A percentile compares a stretch with the other conserved stretches of the same genome.
Evolutionary conservation across 139 green algal genomes (phyloP).

Genomic region (Eudorina sp.): DNA sequence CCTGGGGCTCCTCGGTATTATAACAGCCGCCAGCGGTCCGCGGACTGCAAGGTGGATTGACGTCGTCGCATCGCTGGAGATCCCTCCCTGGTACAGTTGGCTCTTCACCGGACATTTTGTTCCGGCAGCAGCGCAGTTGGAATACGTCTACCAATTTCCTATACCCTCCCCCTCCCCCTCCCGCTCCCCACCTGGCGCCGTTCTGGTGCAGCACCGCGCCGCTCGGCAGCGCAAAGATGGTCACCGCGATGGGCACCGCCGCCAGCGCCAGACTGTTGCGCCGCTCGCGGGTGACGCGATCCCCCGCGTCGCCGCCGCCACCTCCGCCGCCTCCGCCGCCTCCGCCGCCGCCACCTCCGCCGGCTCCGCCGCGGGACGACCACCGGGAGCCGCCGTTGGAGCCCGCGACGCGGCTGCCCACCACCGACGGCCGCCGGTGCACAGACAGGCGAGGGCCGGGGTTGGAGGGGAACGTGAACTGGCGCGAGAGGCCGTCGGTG

Average conservation of each 20-base stretch:
- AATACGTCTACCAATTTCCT: too few relatives aligned
- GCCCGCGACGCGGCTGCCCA: not conserved
- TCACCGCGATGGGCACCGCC: not conserved
- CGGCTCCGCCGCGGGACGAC: not conserved
- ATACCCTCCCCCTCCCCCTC: not conserved
- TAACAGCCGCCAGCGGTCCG: not conserved
- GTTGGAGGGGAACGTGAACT: not conserved
- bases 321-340: not conserved
- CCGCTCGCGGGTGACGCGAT: not conserved
- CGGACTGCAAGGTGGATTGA: too few relatives aligned
- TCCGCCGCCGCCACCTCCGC: not conserved
- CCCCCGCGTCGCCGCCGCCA: not conserved
- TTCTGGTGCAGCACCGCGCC: conserved; percentile 8
- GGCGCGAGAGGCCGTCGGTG: not conserved
- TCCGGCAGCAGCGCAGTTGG: too few relatives aligned
- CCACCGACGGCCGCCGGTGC: not conserved
- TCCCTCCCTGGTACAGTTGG: too few relatives aligned
- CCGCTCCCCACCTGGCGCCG: not conserved
- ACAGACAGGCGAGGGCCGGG: not conserved
- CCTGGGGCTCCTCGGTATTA: too few relatives aligned
- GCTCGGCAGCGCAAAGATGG: conserved; percentile 5
- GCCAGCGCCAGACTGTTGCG: conserved; percentile 10
- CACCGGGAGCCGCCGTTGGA: not conserved
- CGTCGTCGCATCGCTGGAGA: too few relatives aligned
- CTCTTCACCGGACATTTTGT: too few relatives aligned